Evolutionary conservation across 2,329 filamentous ascomycete species (phyloP).

Genomic region (Penicillium sp.): DNA sequence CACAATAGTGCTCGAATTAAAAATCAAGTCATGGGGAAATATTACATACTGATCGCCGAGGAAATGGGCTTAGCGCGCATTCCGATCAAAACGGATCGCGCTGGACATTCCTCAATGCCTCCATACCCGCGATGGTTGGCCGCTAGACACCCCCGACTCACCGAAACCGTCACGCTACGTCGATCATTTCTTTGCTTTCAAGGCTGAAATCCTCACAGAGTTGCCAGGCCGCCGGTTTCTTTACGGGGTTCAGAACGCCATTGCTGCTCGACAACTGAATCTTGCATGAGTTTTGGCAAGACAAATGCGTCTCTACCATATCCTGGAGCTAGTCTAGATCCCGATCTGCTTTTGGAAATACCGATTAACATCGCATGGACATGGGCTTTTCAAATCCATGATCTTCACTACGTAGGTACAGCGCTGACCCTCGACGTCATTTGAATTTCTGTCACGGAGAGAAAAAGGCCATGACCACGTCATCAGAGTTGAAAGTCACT

Average conservation of each 20-base stretch:
- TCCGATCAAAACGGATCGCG: conserved; percentile 10
- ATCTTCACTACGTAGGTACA: neutral
- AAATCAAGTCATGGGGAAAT: neutral
- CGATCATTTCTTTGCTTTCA: conserved; percentile 6
- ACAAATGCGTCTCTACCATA: neutral
- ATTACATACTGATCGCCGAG: neutral
- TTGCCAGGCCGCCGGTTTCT: neutral
- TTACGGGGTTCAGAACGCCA: neutral
- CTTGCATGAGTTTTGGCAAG: neutral
- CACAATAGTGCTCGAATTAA: neutral
- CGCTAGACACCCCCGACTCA: neutral
- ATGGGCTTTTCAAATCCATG: neutral
- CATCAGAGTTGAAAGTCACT: neutral
- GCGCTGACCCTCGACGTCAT: too few species aligned
- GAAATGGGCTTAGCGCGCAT: conserved; percentile 7
- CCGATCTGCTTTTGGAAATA: neutral
- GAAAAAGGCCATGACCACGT: too few species aligned
- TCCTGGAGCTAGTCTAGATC: neutral
- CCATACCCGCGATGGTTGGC: neutral
- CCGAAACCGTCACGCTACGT: conserved; percentile 8
- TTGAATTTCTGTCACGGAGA: neutral
- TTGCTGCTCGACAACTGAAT: neutral
- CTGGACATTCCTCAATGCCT: conserved; percentile 13
- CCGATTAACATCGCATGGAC: neutral
- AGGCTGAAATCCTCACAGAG: neutral